Evolutionary conservation across 306 rosid species (phyloP).

Genomic region (Pyrus bretschneideri): DNA sequence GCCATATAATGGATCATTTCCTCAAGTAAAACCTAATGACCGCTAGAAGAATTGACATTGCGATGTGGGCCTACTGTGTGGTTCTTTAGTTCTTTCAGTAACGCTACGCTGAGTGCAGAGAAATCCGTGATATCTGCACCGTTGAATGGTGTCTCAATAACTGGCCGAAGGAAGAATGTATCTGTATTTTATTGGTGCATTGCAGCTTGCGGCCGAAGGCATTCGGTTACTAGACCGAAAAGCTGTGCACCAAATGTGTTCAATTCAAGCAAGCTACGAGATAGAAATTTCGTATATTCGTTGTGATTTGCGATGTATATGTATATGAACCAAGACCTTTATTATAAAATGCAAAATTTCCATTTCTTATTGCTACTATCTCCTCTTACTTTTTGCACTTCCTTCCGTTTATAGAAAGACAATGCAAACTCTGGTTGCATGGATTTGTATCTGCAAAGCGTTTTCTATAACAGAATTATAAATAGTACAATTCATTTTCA

Average conservation of each 20-base stretch:
- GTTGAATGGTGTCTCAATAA: neutral
- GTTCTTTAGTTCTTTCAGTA: slow-evolving; percentile 8
- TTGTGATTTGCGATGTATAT: neutral
- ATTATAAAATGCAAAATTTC: neutral
- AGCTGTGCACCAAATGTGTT: neutral
- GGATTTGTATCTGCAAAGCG: too few relatives aligned
- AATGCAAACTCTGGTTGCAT: too few relatives aligned
- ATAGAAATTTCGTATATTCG: slow-evolving; percentile 1
- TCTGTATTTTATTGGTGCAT: neutral
- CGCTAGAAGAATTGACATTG: neutral
- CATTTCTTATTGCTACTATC: neutral
- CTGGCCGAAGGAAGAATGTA: neutral
- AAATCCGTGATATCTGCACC: neutral
- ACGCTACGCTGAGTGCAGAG: neutral
- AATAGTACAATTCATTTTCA: too few relatives aligned
- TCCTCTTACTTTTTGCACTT: neutral
- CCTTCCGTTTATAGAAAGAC: neutral
- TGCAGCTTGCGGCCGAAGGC: slow-evolving; percentile 23
- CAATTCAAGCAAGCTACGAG: neutral
- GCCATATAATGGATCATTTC: slow-evolving; percentile 86
- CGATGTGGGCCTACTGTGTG: neutral
- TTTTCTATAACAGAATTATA: too few relatives aligned
- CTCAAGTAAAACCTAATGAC: slow-evolving; percentile 26
- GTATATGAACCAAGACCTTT: neutral
- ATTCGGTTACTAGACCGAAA: neutral